These are phyloP conservation scores for Saccharomycopsis schoenii DNA, from an alignment of 805 yeast species.

Conservation along the genomic window DNA sequence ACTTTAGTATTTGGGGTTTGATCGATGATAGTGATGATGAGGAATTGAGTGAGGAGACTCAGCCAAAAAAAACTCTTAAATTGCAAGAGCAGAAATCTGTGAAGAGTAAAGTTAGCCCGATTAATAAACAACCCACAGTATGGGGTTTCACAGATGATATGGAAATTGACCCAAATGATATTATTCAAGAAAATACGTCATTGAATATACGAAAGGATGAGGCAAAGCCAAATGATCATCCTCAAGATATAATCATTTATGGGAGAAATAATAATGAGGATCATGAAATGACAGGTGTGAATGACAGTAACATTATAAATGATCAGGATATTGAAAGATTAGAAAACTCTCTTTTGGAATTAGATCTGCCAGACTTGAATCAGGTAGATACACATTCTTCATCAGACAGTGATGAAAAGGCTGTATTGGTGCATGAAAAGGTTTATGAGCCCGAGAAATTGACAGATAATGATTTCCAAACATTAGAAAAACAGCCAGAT, in stretches of 20 bases:
- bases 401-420: constrained; percentile 10
- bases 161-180: constrained; percentile 4
- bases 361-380: constrained; percentile 21
- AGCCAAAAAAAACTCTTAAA: not conserved
- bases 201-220: not conserved
- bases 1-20: constrained; percentile 92
- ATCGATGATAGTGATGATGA: constrained; percentile 54
- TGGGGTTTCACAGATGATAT: not conserved
- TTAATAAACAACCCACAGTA: constrained; percentile 12
- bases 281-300: constrained; percentile 7
- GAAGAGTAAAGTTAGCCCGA: not conserved
- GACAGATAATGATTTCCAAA: constrained; percentile 36
- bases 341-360: constrained; percentile 1
- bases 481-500: constrained; percentile 23
- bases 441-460: constrained; percentile 61
- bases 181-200: not conserved
- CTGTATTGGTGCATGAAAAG: constrained; percentile 44
- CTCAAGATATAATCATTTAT: constrained; percentile 1
- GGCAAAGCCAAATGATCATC: not conserved
- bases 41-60: constrained; percentile 25
- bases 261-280: not conserved
- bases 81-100: not conserved
- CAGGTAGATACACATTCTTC: not conserved
- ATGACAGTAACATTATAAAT: constrained; percentile 2
- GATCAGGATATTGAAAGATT: constrained; percentile 1